Evolutionary conservation across 306 rosid genomes (phyloP).

Genomic region (Prunus mongolica): DNA sequence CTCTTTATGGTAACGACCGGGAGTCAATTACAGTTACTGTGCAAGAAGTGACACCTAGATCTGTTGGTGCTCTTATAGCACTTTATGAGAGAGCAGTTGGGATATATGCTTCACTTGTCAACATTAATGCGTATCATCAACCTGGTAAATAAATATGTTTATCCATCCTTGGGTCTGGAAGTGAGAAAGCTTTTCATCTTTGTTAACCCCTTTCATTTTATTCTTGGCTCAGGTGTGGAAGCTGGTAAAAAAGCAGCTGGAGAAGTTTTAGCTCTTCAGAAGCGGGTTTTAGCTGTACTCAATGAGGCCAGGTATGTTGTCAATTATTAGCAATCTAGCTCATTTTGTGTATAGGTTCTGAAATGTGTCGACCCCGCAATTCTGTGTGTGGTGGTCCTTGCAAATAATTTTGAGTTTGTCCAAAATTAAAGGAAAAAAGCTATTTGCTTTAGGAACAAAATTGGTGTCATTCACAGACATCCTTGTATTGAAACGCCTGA

Average conservation of each 20-base stretch:
- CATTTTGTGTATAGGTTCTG: slow-evolving; percentile 2
- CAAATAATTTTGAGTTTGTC: not conserved
- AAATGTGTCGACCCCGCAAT: not conserved
- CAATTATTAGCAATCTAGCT: not conserved
- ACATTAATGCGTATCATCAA: slow-evolving; percentile 96
- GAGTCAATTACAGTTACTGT: slow-evolving; percentile 91
- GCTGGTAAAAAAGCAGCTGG: slow-evolving; percentile 94
- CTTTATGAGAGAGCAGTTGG: slow-evolving; percentile 98
- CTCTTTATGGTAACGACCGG: slow-evolving; percentile 72
- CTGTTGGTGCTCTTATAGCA: slow-evolving; percentile 90
- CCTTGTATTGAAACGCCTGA: not conserved
- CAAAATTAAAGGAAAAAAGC: not conserved
- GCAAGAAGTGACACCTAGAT: slow-evolving; percentile 84
- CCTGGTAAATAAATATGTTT: slow-evolving; percentile 58
- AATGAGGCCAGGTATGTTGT: slow-evolving; percentile 75
- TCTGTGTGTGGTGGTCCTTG: not conserved
- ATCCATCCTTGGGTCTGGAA: not conserved
- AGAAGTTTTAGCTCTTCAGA: slow-evolving; percentile 91
- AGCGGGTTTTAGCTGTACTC: slow-evolving; percentile 79
- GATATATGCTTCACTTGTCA: slow-evolving; percentile 77
- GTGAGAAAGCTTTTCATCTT: not conserved
- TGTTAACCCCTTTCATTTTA: slow-evolving; percentile 5
- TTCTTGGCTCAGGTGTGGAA: slow-evolving; percentile 68
- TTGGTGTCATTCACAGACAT: not conserved
- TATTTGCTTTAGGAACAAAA: not conserved